phyloP scores from a whole-genome alignment of 768 basidiomycete species.

The Terana coerulea region DNA sequence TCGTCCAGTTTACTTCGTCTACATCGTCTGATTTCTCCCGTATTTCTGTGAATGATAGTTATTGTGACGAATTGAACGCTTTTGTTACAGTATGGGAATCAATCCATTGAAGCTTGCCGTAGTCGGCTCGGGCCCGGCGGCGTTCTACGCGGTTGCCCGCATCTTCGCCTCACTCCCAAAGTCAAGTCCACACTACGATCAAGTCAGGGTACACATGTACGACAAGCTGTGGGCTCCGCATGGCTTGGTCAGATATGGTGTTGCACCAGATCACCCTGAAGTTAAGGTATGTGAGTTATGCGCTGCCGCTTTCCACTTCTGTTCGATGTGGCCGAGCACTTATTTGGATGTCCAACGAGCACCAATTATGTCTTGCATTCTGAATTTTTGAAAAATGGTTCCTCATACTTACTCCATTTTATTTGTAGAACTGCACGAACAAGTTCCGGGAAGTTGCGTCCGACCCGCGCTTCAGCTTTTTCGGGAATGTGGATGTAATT shows the following conservation, averaged over 20 bases:
- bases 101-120: conserved; percentile 68
- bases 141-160: conserved; percentile 89
- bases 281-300: conserved; percentile 63
- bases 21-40: no score
- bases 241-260: conserved; percentile 92
- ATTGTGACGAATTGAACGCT: no score
- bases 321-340: no score
- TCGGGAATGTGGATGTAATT: conserved; percentile 79
- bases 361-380: no score
- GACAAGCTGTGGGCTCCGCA: conserved; percentile 94
- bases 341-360: no score
- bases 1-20: no score
- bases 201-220: conserved; percentile 75
- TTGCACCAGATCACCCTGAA: conserved; percentile 98
- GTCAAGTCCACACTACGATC: conserved; percentile 29
- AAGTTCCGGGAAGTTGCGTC: conserved; percentile 83
- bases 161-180: conserved; percentile 62
- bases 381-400: no score
- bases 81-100: no score
- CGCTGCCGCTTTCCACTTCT: no score
- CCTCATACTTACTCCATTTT: no score
- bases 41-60: no score
- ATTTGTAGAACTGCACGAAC: conserved; percentile 85
- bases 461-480: conserved; percentile 84
- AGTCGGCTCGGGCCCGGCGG: conserved; percentile 94